Evolutionary conservation across 2,329 filamentous ascomycete species (phyloP).

Genomic region (Massarina eburnea): DNA sequence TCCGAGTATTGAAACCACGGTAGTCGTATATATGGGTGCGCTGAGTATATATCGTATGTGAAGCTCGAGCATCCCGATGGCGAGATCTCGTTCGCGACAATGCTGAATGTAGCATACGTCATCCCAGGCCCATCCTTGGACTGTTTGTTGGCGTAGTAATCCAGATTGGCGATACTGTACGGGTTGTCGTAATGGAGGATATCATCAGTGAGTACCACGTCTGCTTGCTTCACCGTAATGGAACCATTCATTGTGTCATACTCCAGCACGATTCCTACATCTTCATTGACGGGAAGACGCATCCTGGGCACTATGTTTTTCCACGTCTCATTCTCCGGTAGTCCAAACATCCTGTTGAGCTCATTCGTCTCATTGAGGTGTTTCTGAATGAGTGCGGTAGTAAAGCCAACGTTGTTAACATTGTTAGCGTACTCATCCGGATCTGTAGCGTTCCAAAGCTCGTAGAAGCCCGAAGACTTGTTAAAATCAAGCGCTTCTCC

Average conservation of each 20-base stretch:
- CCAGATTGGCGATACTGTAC: slow-evolving; percentile 59
- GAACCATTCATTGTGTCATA: slow-evolving; percentile 68
- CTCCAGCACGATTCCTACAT: slow-evolving; percentile 64
- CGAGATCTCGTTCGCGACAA: slow-evolving; percentile 66
- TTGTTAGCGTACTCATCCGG: slow-evolving; percentile 71
- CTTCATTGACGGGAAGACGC: slow-evolving; percentile 54
- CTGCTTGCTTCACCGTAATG: slow-evolving; percentile 69
- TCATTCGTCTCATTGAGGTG: slow-evolving; percentile 60
- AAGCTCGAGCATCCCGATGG: slow-evolving; percentile 68
- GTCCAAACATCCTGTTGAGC: slow-evolving; percentile 59
- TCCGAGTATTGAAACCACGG: slow-evolving; percentile 74
- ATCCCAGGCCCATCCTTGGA: slow-evolving; percentile 69
- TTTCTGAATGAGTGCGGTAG: slow-evolving; percentile 63
- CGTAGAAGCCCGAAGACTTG: slow-evolving; percentile 39
- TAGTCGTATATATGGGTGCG: slow-evolving; percentile 63
- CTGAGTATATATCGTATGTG: slow-evolving; percentile 66
- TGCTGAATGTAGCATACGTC: slow-evolving; percentile 71
- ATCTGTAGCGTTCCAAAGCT: slow-evolving; percentile 64
- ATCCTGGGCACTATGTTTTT: slow-evolving; percentile 58
- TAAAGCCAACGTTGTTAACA: slow-evolving; percentile 69
- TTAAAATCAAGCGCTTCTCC: slow-evolving; percentile 63
- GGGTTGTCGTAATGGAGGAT: slow-evolving; percentile 63
- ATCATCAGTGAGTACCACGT: slow-evolving; percentile 68
- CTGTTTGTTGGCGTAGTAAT: slow-evolving; percentile 71
- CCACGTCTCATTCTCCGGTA: slow-evolving; percentile 61